Base-by-base conservation (phyloP, 768 basidiomycete species). In the Crucibulum laeve region DNA sequence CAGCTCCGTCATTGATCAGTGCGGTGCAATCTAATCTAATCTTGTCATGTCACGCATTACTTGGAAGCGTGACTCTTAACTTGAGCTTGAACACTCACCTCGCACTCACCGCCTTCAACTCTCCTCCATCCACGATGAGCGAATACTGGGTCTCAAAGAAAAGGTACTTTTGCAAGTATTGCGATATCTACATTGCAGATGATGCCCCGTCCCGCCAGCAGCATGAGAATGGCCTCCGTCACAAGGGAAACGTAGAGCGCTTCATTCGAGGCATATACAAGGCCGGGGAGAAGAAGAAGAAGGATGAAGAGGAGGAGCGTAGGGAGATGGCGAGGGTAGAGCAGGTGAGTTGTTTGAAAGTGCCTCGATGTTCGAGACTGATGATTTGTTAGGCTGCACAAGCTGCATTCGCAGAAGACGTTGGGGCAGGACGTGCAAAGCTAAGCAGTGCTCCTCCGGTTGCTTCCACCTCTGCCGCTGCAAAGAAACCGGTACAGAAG, bases 91-190 rank as follows among this genome's bases (percentile, higher is more conserved):
- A n/a, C n/a, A n/a, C n/a, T n/a, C n/a, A n/a, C n/a, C n/a, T n/a
- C n/a, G n/a, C n/a, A n/a, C n/a, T n/a, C n/a, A n/a, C n/a, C n/a
- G 30, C 8, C 44, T n/a, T 44, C 35, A 26, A n/a, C 35, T 26
- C 44, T 10, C 26, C 45, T 25, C 23, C 21, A 11, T 38, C 46
- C 50, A 54, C 53, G 60, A 93, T 92, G 91, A 84, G 82, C 53
- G 91, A 93, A 62, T 93, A 86, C 62, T 94, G 91, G 91, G 85
- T 93, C 49, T 90, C 90, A 19, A 82, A 88, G 61, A 92, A 93
- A 65, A 86, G 82, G 54, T 95, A 94, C 65, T 87, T 80, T 60
- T 96, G 93, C 82, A 92, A 93, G 61, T 97, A 97, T 71, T 98
- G 96, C 70, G 88, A 92, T 40, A 92, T 91, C 50, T 97, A 85